Base-by-base conservation (phyloP, 768 basidiomycete species). In the Tylopilus vinaceipallidus region DNA sequence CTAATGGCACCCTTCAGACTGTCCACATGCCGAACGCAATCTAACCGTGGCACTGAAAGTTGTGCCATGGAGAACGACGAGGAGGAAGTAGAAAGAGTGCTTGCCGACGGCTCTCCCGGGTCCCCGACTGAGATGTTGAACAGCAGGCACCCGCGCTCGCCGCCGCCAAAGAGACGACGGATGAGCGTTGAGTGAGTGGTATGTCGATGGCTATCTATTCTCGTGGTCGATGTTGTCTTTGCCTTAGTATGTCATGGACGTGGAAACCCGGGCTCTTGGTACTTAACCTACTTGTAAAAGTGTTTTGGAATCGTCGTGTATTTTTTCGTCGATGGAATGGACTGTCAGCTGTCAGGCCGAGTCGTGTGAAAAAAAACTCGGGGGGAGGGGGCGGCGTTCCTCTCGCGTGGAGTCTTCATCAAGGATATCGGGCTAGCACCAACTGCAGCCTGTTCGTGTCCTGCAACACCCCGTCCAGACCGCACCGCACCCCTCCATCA, bases 1-100 rank as follows among this genome's bases (percentile, higher is more conserved):
- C 68, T 84, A 34, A 69, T 84, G 57, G 80, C 77, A 45, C 78
- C 83, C 12, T 83, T 84, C 55, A 68, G 68, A 26, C 67, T 80
- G 41, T 71, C 77, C 30, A 70, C 72, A 26, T 73, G 69, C 39
- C 66, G 72, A 36, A 65, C 55, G 26, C 65, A 62, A 41, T 40
- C 61, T 26, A 49, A 43, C 20, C 49, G 55, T 14, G 42, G 33
- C 10, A 38, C 27, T 2, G 54, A 57, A 23, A 43, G 37, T 30
- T 53, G 54, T 32, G 42, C 52, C 14, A 37, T 59, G 40, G 67
- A 61, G 27, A 50, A 58, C 35, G 68, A 71, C 51, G 68, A 71
- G 47, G 63, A 66, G 22, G 65, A 72, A 54, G 69, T 72, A 33
- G 64, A 71, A 54, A 56, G 49, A 50, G 64, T 60, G 9, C 56